phyloP scores from a whole-genome alignment of 2,329 filamentous ascomycete genomes.

The Pseudogymnoascus sp. region DNA sequence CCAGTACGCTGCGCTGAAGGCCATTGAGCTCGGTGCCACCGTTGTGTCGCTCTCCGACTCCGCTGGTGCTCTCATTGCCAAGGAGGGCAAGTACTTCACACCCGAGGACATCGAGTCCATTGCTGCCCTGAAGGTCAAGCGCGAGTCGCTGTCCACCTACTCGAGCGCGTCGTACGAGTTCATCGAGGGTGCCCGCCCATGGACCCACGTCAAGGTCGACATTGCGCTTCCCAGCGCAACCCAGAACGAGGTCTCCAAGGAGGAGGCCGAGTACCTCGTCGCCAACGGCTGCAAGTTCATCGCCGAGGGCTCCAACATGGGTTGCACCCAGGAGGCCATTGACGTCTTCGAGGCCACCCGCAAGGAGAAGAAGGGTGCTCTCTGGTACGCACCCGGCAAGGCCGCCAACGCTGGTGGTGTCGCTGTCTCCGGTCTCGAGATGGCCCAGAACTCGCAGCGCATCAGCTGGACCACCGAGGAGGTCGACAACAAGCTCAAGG shows the following conservation, averaged over 20 bases:
- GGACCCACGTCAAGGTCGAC: slow-evolving; percentile 85
- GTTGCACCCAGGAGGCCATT: slow-evolving; percentile 91
- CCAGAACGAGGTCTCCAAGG: slow-evolving; percentile 92
- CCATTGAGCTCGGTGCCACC: slow-evolving; percentile 87
- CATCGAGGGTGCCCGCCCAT: slow-evolving; percentile 79
- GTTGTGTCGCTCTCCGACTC: slow-evolving; percentile 93
- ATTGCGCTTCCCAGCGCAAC: slow-evolving; percentile 88
- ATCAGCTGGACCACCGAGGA: slow-evolving; percentile 81
- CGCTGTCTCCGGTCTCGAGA: slow-evolving; percentile 93
- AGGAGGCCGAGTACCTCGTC: slow-evolving; percentile 80
- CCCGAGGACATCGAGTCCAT: slow-evolving; percentile 73
- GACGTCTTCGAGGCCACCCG: slow-evolving; percentile 80
- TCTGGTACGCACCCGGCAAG: slow-evolving; percentile 98
- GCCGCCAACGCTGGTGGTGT: slow-evolving; percentile 97
- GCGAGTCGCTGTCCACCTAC: slow-evolving; percentile 71
- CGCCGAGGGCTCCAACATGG: slow-evolving; percentile 98
- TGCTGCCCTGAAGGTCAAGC: slow-evolving; percentile 76
- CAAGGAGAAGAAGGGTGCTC: slow-evolving; percentile 60
- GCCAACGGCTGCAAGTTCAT: slow-evolving; percentile 72
- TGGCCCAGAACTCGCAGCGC: slow-evolving; percentile 93
- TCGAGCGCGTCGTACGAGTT: slow-evolving; percentile 68
- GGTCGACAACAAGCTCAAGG: slow-evolving; percentile 84
- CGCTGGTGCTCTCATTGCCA: slow-evolving; percentile 73
- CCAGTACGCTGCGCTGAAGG: slow-evolving; percentile 93
- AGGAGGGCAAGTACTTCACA: slow-evolving; percentile 62